These are phyloP conservation scores for Coniochaeta prunicola DNA, from an alignment of 2,329 filamentous ascomycete genomes.

Conservation along the genomic window DNA sequence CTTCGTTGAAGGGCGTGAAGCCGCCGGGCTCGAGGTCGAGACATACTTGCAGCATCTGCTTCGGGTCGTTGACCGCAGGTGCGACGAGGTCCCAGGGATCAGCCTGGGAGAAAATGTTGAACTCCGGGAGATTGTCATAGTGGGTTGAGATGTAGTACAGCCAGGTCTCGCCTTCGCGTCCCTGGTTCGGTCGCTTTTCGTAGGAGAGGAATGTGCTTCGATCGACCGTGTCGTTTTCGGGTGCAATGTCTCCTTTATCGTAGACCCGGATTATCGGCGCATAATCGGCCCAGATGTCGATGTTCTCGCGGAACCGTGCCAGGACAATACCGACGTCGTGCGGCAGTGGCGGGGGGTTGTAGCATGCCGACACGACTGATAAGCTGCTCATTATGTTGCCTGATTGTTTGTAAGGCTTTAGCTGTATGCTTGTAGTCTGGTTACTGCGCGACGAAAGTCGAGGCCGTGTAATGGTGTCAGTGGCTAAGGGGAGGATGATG, in stretches of 20 bases:
- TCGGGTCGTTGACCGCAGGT: constrained; percentile 3
- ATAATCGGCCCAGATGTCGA: neutral
- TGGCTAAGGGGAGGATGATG: too few relatives aligned
- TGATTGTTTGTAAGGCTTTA: too few relatives aligned
- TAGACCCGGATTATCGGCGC: neutral
- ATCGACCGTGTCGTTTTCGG: neutral
- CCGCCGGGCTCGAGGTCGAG: constrained; percentile 2
- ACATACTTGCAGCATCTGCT: constrained; percentile 7
- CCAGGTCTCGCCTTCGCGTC: neutral
- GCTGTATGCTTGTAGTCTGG: too few relatives aligned
- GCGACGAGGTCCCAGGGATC: constrained; percentile 7
- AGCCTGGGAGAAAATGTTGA: constrained; percentile 10
- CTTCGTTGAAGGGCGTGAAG: constrained; percentile 10
- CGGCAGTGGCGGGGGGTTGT: neutral
- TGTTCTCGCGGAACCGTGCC: neutral
- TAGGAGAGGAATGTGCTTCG: neutral
- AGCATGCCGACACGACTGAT: too few relatives aligned
- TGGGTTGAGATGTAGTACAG: constrained; percentile 6
- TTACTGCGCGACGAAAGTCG: too few relatives aligned
- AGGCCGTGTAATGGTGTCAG: too few relatives aligned
- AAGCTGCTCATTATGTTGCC: too few relatives aligned
- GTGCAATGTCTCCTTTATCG: neutral
- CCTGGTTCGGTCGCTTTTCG: neutral
- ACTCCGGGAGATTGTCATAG: constrained; percentile 8
- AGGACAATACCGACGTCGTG: neutral